Evolutionary conservation across 2,329 filamentous ascomycete genomes (phyloP), one percentile per base, ranked within the genome.

Genomic region (Talaromyces sp.): DNA sequence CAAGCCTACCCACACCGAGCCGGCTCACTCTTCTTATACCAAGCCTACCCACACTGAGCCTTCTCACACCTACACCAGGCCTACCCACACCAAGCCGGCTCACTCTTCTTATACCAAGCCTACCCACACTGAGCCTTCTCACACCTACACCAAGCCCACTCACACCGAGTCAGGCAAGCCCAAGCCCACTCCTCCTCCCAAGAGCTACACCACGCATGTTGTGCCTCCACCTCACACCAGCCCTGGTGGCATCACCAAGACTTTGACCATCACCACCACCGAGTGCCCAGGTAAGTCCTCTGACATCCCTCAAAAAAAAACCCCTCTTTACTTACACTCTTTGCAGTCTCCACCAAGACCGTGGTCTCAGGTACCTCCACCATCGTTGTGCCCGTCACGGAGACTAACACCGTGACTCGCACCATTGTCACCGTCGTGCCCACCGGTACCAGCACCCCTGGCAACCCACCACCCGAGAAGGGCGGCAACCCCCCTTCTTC

Each of bases 241-340:
- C 27, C 43, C 64, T 17, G 29, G 58, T 61, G 49, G 53, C 19
- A 65, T 65, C 62, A 64, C 63, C 38, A 65, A 64, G 61, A 75
- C 72, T 22, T 71, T 72, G 63, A 77, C 75, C 29, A 70, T 67
- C 63, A 71, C 73, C 66, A 78, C 76, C 65, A 78, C 76, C 45
- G 69, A 68, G 59, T 74, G 71, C 70, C 75, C 76, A 67, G 72
- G 75, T 77, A 72, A 68, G 73, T 31, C 31, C 40, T 19, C 10
- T 22, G 13, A 38, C 19, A 11, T 25, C 36, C 15, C 36, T 25
- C 19, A 6, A 25, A 15, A 13, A 58, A 15, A 29, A n/a, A n/a
- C n/a, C n/a, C n/a, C 7, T 6, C 10, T 29, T 13, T 45, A 22
- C 49, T 54, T 27, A 65, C 38, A 43, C 22, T n/a, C 17, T 29